Evolutionary conservation across 306 rosid species (phyloP).

Genomic region (Carpinus viminea): DNA sequence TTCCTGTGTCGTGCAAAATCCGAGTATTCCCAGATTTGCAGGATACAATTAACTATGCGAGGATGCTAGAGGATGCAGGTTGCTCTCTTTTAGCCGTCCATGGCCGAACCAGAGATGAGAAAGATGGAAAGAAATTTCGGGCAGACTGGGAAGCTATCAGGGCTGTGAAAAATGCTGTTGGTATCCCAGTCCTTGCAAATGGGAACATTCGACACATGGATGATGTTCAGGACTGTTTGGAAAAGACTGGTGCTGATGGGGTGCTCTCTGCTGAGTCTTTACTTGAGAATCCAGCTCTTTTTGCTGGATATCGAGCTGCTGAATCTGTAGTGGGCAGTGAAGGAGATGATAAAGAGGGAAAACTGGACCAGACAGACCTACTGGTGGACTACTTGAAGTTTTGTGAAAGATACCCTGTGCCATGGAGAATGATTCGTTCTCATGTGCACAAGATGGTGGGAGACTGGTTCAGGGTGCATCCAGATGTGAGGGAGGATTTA

Average conservation of each 20-base stretch:
- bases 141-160: conserved; percentile 88
- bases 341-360: conserved; percentile 42
- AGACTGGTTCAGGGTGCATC: conserved; percentile 91
- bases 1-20: conserved; percentile 95
- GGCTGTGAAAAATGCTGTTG: conserved; percentile 76
- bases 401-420: conserved; percentile 77
- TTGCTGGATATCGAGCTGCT: conserved; percentile 77
- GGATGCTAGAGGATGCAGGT: conserved; percentile 94
- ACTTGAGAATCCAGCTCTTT: conserved; percentile 92
- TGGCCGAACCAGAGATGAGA: conserved; percentile 89
- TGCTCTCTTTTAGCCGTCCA: conserved; percentile 90
- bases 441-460: conserved; percentile 93
- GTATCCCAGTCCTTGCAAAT: conserved; percentile 66
- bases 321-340: conserved; percentile 56
- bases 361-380: conserved; percentile 77
- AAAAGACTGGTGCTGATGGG: conserved; percentile 52
- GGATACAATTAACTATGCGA: conserved; percentile 78
- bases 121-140: conserved; percentile 81
- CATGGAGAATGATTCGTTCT: conserved; percentile 94
- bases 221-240: conserved; percentile 46
- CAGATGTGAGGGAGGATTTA: conserved; percentile 82
- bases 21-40: conserved; percentile 79
- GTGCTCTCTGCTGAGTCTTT: conserved; percentile 75
- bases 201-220: conserved; percentile 61
- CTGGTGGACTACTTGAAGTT: conserved; percentile 81